Percentiles rank a stretch among this genome's conserved stretches.
phyloP scores from a whole-genome alignment of 2,329 filamentous ascomycete species.

The Grosmannia clavigera region DNA sequence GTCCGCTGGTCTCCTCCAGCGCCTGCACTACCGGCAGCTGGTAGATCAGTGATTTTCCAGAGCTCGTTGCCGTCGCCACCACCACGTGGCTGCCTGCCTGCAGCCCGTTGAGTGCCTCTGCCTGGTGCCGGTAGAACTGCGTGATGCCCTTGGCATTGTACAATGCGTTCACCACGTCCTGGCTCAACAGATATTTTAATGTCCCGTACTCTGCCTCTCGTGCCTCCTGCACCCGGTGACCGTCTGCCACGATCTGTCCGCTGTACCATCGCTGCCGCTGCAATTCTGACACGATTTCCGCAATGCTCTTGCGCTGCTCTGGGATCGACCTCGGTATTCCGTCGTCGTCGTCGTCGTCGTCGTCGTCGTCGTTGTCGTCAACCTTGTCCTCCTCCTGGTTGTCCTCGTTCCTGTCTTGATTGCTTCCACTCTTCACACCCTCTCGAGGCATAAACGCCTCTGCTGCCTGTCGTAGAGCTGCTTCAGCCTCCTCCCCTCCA shows the following conservation, averaged over 20 bases:
- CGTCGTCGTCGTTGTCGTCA: not conserved
- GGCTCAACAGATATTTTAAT: constrained; percentile 74
- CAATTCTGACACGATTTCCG: constrained; percentile 76
- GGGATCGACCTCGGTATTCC: constrained; percentile 62
- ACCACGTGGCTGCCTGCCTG: constrained; percentile 77
- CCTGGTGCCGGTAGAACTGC: constrained; percentile 79
- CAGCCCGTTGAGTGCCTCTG: constrained; percentile 83
- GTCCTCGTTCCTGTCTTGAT: not conserved
- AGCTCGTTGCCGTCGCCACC: constrained; percentile 88
- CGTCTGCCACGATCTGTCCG: constrained; percentile 84
- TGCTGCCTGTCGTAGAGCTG: constrained; percentile 42
- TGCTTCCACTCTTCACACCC: not conserved
- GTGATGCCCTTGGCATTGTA: constrained; percentile 87
- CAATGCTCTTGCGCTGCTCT: constrained; percentile 63
- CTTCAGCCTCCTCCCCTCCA: constrained; percentile 37
- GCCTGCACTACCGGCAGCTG: constrained; percentile 85
- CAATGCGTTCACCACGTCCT: constrained; percentile 85
- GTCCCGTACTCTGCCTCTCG: constrained; percentile 74
- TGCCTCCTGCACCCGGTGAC: constrained; percentile 80
- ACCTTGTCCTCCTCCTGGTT: not conserved
- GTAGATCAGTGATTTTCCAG: constrained; percentile 96
- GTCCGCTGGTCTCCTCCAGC: constrained; percentile 56
- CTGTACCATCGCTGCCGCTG: constrained; percentile 78
- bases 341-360: constrained; percentile 8
- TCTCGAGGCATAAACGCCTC: not conserved